Evolutionary conservation across 495 filamentous ascomycete species (phyloP).

Genomic region (Aspergillus avenaceus): DNA sequence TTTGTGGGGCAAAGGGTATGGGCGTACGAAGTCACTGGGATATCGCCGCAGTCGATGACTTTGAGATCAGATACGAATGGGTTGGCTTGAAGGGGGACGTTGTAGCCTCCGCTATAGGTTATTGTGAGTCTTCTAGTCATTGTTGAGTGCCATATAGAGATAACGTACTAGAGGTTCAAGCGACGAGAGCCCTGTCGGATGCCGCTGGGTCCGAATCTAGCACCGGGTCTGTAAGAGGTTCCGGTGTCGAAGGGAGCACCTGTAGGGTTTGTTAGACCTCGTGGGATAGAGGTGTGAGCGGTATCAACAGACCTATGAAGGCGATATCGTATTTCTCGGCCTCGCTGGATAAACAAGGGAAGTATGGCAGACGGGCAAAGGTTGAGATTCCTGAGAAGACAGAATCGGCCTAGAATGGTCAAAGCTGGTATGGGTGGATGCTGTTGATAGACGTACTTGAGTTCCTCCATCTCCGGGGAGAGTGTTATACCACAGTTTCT

Average conservation of each 20-base stretch:
- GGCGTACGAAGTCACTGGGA: slow-evolving; percentile 62
- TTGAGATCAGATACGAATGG: slow-evolving; percentile 62
- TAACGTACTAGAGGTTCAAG: slow-evolving; percentile 61
- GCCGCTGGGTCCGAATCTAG: slow-evolving; percentile 75
- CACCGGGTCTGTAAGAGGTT: slow-evolving; percentile 75
- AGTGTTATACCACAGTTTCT: slow-evolving; percentile 60
- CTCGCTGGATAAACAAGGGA: slow-evolving; percentile 69
- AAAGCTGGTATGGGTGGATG: not conserved
- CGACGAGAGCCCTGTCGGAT: slow-evolving; percentile 77
- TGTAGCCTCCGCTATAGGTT: slow-evolving; percentile 58
- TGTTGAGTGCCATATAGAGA: not conserved
- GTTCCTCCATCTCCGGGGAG: slow-evolving; percentile 66
- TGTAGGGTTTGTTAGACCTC: slow-evolving; percentile 6
- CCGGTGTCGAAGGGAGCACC: slow-evolving; percentile 64
- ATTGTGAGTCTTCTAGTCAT: slow-evolving; percentile 46
- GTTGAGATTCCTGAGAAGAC: slow-evolving; percentile 70
- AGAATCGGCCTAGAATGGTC: slow-evolving; percentile 56
- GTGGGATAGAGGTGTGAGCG: not conserved
- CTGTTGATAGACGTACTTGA: slow-evolving; percentile 38
- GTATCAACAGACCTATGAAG: slow-evolving; percentile 54
- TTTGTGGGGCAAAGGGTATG: not conserved
- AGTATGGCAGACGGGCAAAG: slow-evolving; percentile 74
- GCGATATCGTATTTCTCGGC: slow-evolving; percentile 75
- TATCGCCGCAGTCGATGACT: slow-evolving; percentile 74
- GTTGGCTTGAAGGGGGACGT: slow-evolving; percentile 56